Base-by-base conservation (phyloP, 2,329 filamentous ascomycete genomes). In the Byssochlamys sp. region DNA sequence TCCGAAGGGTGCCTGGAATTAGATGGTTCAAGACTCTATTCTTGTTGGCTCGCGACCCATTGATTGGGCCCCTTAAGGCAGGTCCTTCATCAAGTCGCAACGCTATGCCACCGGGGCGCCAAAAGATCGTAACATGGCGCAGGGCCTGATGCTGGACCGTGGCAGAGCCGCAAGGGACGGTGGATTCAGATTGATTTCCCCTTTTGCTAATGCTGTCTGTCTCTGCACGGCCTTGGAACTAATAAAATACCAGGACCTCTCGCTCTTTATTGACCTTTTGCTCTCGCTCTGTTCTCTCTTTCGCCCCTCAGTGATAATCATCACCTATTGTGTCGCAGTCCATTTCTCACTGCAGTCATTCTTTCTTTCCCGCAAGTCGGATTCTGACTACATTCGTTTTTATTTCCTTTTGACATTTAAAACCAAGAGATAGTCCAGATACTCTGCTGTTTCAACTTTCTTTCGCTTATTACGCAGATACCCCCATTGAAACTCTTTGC, bases 401-500 rank as follows among this genome's bases (percentile, higher is more conserved):
- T 62, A 56, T 65, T 65, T 45, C 39, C 19, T 19, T 45, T 45
- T 45, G 39, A 45, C 14, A 7, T 45, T 45, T 45, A 19, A 45
- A 45, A 19, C 19, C n/a, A 45, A 45, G 39, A 45, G 9, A 45
- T 4, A 45, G 39, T 45, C 19, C 39, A n/a, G 39, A 45, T 45
- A 45, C n/a, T 45, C 39, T 7, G 19, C 39, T 45, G 39, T 19
- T 45, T 58, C 45, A 57, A 19, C 57, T 58, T 62, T 60, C 49
- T 54, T 64, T 63, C 70, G 66, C 65, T 55, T 68, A 29, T 69
- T 62, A 66, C 67, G 28, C 57, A 54, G 55, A 58, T 52, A 57
- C 49, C 58, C 58, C 53, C 56, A 56, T 39, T 54, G 54, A 56
- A 53, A 45, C 39, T 49, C 9, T 52, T 48, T n/a, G 9, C 9